phyloP scores from a whole-genome alignment of 352 stramenopile species.

The Phytophthora cajani region DNA sequence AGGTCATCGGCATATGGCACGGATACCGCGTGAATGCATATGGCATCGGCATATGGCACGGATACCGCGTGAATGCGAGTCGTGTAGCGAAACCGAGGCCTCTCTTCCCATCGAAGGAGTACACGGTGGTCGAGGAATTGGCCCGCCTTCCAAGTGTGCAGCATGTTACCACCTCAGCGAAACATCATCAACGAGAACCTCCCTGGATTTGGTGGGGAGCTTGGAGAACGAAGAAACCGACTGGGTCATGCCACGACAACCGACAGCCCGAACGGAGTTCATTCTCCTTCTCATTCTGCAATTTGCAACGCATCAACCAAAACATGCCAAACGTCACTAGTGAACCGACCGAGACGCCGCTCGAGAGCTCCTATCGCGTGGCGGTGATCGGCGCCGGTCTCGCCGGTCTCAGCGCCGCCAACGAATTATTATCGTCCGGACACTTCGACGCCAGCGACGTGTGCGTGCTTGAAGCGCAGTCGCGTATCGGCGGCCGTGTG shows the following conservation, averaged over 20 bases:
- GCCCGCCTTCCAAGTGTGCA: not conserved
- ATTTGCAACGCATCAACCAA: conserved; percentile 30
- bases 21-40: conserved; percentile 20
- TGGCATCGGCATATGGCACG: conserved; percentile 23
- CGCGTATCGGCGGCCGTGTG: conserved; percentile 61
- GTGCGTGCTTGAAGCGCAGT: conserved; percentile 55
- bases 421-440: conserved; percentile 46
- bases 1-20: conserved; percentile 26
- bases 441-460: conserved; percentile 45
- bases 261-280: not conserved
- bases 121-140: not conserved
- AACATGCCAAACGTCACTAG: conserved; percentile 29
- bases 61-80: conserved; percentile 16
- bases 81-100: conserved; percentile 23
- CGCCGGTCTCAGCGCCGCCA: conserved; percentile 52
- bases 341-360: conserved; percentile 14
- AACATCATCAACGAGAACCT: conserved; percentile 26
- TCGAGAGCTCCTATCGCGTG: conserved; percentile 42
- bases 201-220: conserved; percentile 7
- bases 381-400: conserved; percentile 55
- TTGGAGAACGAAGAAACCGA: not conserved
- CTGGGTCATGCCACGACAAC: not conserved
- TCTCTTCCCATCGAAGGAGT: conserved; percentile 26
- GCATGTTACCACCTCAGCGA: conserved; percentile 18
- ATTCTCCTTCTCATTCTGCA: conserved; percentile 25